Percentiles rank a stretch among this genome's conserved stretches.
Evolutionary conservation across 2,329 filamentous ascomycete species (phyloP).

Genomic region (Torrubiellomyces zombiae): DNA sequence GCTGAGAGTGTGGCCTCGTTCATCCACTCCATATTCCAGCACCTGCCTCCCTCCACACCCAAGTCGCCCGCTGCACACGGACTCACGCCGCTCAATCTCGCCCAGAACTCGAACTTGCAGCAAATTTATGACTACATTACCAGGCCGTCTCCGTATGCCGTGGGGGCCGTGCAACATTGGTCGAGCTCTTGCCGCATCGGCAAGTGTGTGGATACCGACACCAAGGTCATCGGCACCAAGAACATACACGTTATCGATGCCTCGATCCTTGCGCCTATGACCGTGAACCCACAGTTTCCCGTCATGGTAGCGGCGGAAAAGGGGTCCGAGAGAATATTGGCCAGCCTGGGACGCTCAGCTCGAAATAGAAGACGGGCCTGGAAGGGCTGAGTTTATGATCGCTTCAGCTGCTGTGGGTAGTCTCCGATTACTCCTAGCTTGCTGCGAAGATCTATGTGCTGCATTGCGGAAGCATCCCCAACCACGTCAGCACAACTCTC

Average conservation of each 20-base stretch:
- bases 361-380: too few species aligned
- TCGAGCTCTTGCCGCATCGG: slow-evolving; percentile 33
- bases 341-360: too few species aligned
- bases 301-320: slow-evolving; percentile 36
- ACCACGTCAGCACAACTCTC: too few species aligned
- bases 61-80: slow-evolving; percentile 14
- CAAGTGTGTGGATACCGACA: slow-evolving; percentile 28
- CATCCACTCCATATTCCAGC: slow-evolving; percentile 31
- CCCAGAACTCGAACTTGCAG: slow-evolving; percentile 24
- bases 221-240: slow-evolving; percentile 27
- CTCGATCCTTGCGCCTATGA: slow-evolving; percentile 30
- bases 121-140: slow-evolving; percentile 34
- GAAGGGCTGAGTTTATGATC: too few species aligned
- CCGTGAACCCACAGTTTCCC: slow-evolving; percentile 36
- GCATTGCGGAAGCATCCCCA: too few species aligned
- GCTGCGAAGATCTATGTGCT: too few species aligned
- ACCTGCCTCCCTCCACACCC: slow-evolving; percentile 13
- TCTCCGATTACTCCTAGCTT: too few species aligned
- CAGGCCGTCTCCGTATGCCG: slow-evolving; percentile 27
- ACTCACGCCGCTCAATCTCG: slow-evolving; percentile 30
- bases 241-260: slow-evolving; percentile 36
- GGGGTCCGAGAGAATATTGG: slow-evolving; percentile 28
- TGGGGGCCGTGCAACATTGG: slow-evolving; percentile 36
- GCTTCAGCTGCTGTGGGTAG: too few species aligned
- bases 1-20: slow-evolving; percentile 30